A percentile compares a stretch with the other conserved stretches of the same genome.
Conservation (phyloP, 768 basidiomycete genomes). For the Leucosporidium scottii region DNA sequence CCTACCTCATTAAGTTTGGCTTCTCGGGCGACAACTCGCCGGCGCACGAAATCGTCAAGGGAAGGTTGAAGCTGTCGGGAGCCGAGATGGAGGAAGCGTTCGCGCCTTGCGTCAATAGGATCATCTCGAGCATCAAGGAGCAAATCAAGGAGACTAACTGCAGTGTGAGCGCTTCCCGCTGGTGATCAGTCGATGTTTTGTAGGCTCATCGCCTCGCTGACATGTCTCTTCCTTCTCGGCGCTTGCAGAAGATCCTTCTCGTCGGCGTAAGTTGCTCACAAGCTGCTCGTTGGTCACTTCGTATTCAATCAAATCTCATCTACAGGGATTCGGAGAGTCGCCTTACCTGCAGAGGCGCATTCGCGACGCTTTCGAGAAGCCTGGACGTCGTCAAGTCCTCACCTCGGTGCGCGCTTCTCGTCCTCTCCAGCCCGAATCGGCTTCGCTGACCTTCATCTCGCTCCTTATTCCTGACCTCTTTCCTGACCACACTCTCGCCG, state of each 20-base stretch:
- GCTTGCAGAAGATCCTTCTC: not conserved
- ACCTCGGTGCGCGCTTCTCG: too few relatives aligned
- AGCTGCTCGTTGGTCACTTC: too few relatives aligned
- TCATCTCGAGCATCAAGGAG: not conserved
- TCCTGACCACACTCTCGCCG: too few relatives aligned
- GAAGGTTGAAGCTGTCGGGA: not conserved
- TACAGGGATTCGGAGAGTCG: not conserved
- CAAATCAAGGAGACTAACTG: not conserved
- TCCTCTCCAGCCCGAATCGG: too few relatives aligned
- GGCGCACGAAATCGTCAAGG: not conserved
- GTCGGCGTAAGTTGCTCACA: not conserved
- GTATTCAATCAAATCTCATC: not conserved
- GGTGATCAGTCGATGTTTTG: not conserved
- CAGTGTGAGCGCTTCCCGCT: not conserved
- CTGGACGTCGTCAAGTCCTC: not conserved
- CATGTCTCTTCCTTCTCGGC: too few relatives aligned
- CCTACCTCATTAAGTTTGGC: not conserved
- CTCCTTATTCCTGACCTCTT: too few relatives aligned
- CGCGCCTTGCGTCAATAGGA: not conserved
- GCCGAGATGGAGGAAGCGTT: not conserved
- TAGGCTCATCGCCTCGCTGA: not conserved
- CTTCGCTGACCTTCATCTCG: too few relatives aligned
- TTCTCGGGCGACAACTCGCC: not conserved
- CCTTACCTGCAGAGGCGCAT: not conserved
- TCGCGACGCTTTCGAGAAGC: not conserved